Conservation (phyloP, 2,329 filamentous ascomycete species). For the Epichloe gansuensis region DNA sequence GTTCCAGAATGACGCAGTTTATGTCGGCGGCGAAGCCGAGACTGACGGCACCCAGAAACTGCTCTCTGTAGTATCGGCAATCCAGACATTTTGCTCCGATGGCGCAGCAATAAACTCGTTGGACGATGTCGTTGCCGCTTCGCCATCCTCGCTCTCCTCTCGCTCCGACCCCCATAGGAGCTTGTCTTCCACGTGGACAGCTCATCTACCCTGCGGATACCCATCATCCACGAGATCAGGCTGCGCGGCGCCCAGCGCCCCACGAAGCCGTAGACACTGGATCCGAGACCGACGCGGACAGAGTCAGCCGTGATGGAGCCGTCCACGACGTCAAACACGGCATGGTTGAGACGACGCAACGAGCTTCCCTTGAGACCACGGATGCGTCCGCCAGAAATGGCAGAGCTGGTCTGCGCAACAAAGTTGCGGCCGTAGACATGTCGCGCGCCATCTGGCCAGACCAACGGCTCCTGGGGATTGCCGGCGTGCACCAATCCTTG, state of each 20-base stretch:
- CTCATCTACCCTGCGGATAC: constrained; percentile 52
- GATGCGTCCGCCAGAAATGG: constrained; percentile 43
- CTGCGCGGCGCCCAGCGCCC: constrained; percentile 67
- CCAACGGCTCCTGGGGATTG: constrained; percentile 35
- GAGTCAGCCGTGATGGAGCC: constrained; percentile 47
- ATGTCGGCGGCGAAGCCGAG: constrained; percentile 10
- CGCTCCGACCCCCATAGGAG: constrained; percentile 24
- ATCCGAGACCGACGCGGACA: constrained; percentile 74
- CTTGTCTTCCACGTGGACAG: constrained; percentile 41
- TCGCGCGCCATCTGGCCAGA: constrained; percentile 51
- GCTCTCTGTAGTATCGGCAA: constrained; percentile 28
- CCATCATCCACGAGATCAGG: constrained; percentile 90
- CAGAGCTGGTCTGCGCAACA: constrained; percentile 40
- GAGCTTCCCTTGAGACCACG: constrained; percentile 56
- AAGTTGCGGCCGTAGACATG: constrained; percentile 53
- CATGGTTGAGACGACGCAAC: constrained; percentile 68
- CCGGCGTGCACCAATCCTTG: constrained; percentile 30
- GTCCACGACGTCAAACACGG: constrained; percentile 81
- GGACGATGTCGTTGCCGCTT: constrained; percentile 17
- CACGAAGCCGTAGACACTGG: constrained; percentile 72
- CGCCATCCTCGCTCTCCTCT: constrained; percentile 24
- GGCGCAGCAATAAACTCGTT: constrained; percentile 42
- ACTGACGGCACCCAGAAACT: constrained; percentile 31
- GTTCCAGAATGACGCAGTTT: not conserved
- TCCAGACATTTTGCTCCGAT: constrained; percentile 28